Evolutionary conservation across 352 stramenopile species (phyloP), one percentile per base, ranked within the genome.

Genomic region (Phytophthora palmivora): DNA sequence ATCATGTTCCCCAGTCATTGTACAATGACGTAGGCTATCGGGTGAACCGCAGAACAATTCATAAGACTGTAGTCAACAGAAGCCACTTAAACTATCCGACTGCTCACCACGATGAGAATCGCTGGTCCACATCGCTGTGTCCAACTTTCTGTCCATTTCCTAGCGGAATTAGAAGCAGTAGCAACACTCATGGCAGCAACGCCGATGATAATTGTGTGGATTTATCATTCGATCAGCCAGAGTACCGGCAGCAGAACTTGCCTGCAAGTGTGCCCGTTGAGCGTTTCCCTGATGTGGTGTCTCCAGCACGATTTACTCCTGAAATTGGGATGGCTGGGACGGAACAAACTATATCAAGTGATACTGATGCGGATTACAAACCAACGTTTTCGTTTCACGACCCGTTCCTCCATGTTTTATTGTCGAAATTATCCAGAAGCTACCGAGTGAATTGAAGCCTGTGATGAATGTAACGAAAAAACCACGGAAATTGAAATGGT

Each of bases 401-500:
- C n/a, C 24, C 36, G 7, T 86, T 87, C 30, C 22, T 88, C 3
- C 51, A 57, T 6, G 58, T 68, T 24, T 22, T 87, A 11, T 7
- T 88, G 11, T 79, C 65, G 1, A 59, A 54, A 11, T 86, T 56
- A 80, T 76, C 19, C 76, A 71, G 22, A 69, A 79, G 4, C 55
- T 89, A 18, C 82, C 77, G 0, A 44, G 45, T 10, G 45, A 66
- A 8, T 55, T 91, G 32, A 28, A 52, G 2, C 54, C 82, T 1
- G 57, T 91, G 5, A 61, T 63, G 28, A 84, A 91, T 42, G 56
- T 72, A 19, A 88, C 76, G 10, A 88, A 76, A 44, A 88, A 79
- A 32, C 57, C 77, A 9, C 79, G 80, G 1, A 91, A 88, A 46
- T 58, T 89, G 51, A 68, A 61, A 4, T 91, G 79, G 38, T 91